These are phyloP conservation scores for Teratosphaeria pseudoeucalypti DNA, from an alignment of 2,329 filamentous ascomycete species.

Conservation along the genomic window DNA sequence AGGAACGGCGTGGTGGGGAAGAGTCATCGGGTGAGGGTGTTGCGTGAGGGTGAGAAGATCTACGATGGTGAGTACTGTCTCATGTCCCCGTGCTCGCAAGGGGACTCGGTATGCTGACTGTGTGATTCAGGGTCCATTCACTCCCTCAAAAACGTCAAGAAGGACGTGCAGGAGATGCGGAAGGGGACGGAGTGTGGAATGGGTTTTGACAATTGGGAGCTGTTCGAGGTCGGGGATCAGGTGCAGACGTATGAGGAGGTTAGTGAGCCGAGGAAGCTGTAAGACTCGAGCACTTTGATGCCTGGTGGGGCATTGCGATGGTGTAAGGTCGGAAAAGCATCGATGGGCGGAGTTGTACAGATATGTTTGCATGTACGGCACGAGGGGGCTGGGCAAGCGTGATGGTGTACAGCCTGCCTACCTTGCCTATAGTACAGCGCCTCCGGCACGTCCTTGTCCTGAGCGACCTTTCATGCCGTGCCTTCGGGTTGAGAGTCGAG, in stretches of 20 bases:
- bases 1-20: conserved; percentile 65
- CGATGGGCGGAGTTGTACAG: background rate
- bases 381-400: no score
- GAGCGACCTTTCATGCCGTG: no score
- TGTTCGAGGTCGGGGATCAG: conserved; percentile 69
- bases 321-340: background rate
- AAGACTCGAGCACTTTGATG: conserved; percentile 7
- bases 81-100: background rate
- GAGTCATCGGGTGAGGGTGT: conserved; percentile 56
- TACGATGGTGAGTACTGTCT: conserved; percentile 63
- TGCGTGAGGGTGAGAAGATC: conserved; percentile 63
- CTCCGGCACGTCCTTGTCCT: no score
- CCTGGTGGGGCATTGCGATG: background rate
- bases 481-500: no score
- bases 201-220: conserved; percentile 68
- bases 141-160: conserved; percentile 85
- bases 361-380: background rate
- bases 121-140: conserved; percentile 56
- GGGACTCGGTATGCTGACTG: background rate
- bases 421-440: no score
- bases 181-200: conserved; percentile 94
- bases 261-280: conserved; percentile 54
- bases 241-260: conserved; percentile 81
- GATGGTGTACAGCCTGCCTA: no score
- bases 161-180: conserved; percentile 77